A percentile compares a stretch with the other conserved stretches of the same genome.
phyloP scores from a whole-genome alignment of 495 filamentous ascomycete genomes.

The Neurospora sp. region DNA sequence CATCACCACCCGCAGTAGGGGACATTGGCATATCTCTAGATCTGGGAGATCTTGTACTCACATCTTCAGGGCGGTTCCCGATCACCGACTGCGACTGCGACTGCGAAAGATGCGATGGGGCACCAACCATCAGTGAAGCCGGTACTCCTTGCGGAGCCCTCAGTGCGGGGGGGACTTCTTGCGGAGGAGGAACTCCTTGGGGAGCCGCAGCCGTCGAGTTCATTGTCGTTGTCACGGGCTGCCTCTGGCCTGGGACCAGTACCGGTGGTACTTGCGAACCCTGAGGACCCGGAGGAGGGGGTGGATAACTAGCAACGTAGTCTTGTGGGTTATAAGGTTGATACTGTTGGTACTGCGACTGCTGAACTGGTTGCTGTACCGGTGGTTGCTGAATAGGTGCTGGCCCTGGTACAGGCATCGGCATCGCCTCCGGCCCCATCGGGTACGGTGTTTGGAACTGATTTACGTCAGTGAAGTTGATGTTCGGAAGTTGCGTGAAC shows the following conservation, averaged over 20 bases:
- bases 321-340: conserved; percentile 24
- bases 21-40: conserved; percentile 10
- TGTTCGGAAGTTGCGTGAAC: conserved; percentile 34
- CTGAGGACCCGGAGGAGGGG: conserved; percentile 25
- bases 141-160: conserved; percentile 14
- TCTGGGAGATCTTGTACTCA: conserved; percentile 28
- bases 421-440: background rate
- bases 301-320: conserved; percentile 22
- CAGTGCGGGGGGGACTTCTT: conserved; percentile 15
- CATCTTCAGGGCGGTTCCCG: conserved; percentile 23
- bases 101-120: background rate
- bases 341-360: background rate
- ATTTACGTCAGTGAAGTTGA: conserved; percentile 24
- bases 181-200: conserved; percentile 7
- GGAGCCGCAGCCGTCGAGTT: too few relatives aligned
- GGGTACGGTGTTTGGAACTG: conserved; percentile 4
- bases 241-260: too few relatives aligned
- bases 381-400: background rate
- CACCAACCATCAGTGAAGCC: conserved; percentile 8
- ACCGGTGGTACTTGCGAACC: conserved; percentile 3
- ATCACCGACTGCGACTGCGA: background rate
- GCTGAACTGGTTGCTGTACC: background rate
- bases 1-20: conserved; percentile 4
- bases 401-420: background rate
- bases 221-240: too few relatives aligned